Evolutionary conservation across 2,329 filamentous ascomycete genomes (phyloP).

Genomic region (Calonectria pteridis): DNA sequence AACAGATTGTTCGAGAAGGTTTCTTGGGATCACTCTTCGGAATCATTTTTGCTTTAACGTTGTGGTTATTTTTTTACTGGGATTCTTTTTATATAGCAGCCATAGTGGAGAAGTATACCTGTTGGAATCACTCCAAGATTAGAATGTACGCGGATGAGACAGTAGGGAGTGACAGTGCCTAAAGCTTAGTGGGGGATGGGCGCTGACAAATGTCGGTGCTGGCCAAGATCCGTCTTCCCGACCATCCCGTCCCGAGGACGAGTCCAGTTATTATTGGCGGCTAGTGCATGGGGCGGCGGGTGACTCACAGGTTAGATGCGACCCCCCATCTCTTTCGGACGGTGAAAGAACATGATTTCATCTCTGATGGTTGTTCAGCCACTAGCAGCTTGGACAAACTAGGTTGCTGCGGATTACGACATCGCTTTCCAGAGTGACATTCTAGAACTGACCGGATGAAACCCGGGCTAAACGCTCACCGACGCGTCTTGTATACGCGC

Average conservation of each 20-base stretch:
- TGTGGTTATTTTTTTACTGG: not conserved
- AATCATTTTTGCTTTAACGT: not conserved
- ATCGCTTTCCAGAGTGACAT: not conserved
- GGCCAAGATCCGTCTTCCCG: constrained; percentile 34
- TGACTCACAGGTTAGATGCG: constrained; percentile 29
- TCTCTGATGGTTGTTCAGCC: constrained; percentile 16
- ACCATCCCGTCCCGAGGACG: constrained; percentile 20
- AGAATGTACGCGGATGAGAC: not conserved
- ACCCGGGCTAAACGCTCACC: not conserved
- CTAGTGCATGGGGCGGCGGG: not conserved
- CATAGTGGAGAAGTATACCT: not conserved
- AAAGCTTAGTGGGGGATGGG: constrained; percentile 19
- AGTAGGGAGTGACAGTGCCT: not conserved
- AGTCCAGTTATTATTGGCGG: constrained; percentile 12
- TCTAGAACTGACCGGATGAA: constrained; percentile 2
- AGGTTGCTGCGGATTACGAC: constrained; percentile 24
- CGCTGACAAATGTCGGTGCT: constrained; percentile 43
- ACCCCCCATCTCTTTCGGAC: constrained; percentile 9
- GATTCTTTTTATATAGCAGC: not conserved
- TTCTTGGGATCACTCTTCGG: not conserved
- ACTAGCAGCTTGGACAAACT: not conserved
- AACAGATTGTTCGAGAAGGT: not conserved
- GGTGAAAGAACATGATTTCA: constrained; percentile 10
- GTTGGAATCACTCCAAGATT: not conserved
- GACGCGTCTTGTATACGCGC: not conserved